Conservation (phyloP, 148 eudicot species). For the Rhododendron williamsianum region DNA sequence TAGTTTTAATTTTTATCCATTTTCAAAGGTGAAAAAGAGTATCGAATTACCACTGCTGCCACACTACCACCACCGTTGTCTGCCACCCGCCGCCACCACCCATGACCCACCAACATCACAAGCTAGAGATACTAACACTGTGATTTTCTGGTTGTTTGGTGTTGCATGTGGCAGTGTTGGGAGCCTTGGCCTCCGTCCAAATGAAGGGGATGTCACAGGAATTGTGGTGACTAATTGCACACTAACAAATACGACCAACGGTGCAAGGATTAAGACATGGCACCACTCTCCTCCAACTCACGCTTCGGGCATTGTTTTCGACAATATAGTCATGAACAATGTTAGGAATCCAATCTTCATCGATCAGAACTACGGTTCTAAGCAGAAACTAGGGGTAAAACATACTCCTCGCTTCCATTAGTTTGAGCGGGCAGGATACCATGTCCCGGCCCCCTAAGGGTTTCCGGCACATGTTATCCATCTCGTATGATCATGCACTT, state of each 20-base stretch:
- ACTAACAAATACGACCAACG: conserved; percentile 36
- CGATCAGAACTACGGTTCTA: conserved; percentile 40
- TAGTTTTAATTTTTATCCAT: too few relatives aligned
- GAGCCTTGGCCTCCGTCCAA: conserved; percentile 37
- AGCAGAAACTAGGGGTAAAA: conserved; percentile 22
- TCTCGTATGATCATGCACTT: not conserved
- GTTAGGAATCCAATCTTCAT: conserved; percentile 50
- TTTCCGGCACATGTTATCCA: too few relatives aligned
- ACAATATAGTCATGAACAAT: conserved; percentile 34
- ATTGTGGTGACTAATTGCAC: conserved; percentile 40
- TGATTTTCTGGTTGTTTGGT: not conserved
- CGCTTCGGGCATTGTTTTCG: conserved; percentile 28
- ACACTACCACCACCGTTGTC: too few relatives aligned
- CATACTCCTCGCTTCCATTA: not conserved
- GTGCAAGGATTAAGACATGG: conserved; percentile 59
- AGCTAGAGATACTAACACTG: not conserved
- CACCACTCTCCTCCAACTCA: conserved; percentile 9
- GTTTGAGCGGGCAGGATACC: too few relatives aligned
- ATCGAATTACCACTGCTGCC: too few relatives aligned
- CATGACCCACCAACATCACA: not conserved
- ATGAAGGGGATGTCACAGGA: conserved; percentile 26
- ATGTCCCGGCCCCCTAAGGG: too few relatives aligned
- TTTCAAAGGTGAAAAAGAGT: too few relatives aligned
- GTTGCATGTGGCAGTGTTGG: conserved; percentile 25
- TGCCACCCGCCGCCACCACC: too few relatives aligned